These are phyloP conservation scores for Paramecium sexaurelia DNA, from an alignment of 73 alveolate species.

Conservation along the genomic window DNA sequence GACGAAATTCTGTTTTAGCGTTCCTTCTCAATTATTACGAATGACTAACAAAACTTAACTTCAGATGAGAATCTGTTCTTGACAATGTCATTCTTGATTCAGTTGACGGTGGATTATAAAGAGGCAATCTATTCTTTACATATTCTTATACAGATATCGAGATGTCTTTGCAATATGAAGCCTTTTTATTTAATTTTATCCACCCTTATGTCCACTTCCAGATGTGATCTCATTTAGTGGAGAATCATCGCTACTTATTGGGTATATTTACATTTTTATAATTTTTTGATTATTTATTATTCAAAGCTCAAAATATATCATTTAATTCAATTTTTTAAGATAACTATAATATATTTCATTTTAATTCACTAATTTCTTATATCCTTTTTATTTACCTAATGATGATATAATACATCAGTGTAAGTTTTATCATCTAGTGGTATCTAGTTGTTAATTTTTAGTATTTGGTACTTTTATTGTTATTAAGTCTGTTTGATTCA, in stretches of 20 bases:
- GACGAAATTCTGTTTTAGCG: not conserved
- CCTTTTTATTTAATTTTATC: not conserved
- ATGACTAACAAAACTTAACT: constrained; percentile 35
- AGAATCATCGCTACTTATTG: not conserved
- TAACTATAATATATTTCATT: too few relatives aligned
- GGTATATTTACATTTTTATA: not conserved
- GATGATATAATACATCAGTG: too few relatives aligned
- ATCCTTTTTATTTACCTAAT: too few relatives aligned
- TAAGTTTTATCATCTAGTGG: too few relatives aligned
- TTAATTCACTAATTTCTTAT: too few relatives aligned
- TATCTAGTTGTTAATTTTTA: too few relatives aligned
- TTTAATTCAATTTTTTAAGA: too few relatives aligned
- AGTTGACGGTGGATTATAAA: not conserved
- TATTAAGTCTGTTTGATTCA: too few relatives aligned
- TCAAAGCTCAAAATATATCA: too few relatives aligned
- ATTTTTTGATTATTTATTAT: not conserved
- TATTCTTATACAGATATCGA: not conserved
- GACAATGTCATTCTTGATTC: not conserved
- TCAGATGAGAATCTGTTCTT: constrained; percentile 19
- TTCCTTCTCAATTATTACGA: not conserved
- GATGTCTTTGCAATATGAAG: not conserved
- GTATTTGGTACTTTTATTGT: too few relatives aligned
- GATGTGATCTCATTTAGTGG: not conserved
- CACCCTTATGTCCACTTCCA: not conserved
- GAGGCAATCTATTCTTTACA: not conserved